Conservation (phyloP, 1,284 basidiomycete genomes). For the Phylloporus gajari region DNA sequence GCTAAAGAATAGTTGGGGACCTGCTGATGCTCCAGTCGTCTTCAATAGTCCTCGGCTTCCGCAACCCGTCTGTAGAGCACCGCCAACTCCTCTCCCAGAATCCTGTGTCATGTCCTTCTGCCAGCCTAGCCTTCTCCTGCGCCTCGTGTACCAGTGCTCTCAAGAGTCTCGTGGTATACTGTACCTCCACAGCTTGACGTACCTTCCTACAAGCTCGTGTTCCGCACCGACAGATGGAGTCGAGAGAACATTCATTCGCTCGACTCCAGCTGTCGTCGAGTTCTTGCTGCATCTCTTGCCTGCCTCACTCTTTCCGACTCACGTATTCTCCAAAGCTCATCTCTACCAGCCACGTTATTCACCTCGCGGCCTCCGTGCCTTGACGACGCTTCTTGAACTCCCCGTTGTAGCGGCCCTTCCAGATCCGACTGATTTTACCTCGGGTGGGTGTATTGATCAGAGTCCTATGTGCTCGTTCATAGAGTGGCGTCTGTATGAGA, state of each 20-base stretch:
- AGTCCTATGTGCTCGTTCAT: constrained; percentile 49
- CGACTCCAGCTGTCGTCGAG: constrained; percentile 44
- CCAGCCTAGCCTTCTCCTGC: constrained; percentile 41
- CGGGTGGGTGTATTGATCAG: too few relatives aligned
- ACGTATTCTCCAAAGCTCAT: constrained; percentile 27
- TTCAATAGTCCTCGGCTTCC: constrained; percentile 43
- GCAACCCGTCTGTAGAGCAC: constrained; percentile 39
- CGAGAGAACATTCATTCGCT: constrained; percentile 35
- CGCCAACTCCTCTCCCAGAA: constrained; percentile 39
- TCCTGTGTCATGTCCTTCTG: too few relatives aligned
- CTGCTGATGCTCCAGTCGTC: too few relatives aligned
- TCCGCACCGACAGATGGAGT: constrained; percentile 39
- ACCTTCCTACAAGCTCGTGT: constrained; percentile 36
- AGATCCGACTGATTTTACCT: too few relatives aligned
- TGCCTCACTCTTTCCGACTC: constrained; percentile 34
- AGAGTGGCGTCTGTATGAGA: too few relatives aligned
- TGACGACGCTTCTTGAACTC: constrained; percentile 48
- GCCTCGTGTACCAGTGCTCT: constrained; percentile 37
- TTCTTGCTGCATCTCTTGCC: constrained; percentile 31
- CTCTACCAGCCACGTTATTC: constrained; percentile 26
- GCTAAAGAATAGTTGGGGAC: too few relatives aligned
- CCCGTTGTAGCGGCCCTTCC: constrained; percentile 46
- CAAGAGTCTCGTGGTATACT: constrained; percentile 42
- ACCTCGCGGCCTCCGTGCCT: constrained; percentile 47
- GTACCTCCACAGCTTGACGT: constrained; percentile 34